A percentile compares a stretch with the other conserved stretches of the same genome.
Evolutionary conservation across 306 rosid genomes (phyloP).

Genomic region (Cucumis cinereus): DNA sequence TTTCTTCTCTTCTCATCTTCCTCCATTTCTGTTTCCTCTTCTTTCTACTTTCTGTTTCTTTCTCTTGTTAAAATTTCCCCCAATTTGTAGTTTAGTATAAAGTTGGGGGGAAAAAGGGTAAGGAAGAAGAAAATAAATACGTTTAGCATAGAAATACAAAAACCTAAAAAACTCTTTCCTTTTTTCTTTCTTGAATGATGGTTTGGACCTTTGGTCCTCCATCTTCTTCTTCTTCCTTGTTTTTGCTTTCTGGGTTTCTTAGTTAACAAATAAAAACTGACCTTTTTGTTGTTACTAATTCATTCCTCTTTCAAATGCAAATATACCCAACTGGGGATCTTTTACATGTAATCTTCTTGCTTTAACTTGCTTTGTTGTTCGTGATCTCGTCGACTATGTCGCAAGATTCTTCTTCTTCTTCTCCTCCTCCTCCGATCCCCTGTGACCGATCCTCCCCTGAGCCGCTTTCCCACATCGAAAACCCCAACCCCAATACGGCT

Average conservation of each 20-base stretch:
- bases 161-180: neutral
- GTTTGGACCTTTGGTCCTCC: constrained; percentile 55
- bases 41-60: neutral
- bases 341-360: constrained; percentile 37
- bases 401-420: constrained; percentile 44
- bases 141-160: constrained; percentile 5
- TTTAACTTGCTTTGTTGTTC: constrained; percentile 32
- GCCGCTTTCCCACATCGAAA: constrained; percentile 9
- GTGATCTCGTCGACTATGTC: constrained; percentile 58
- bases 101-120: neutral
- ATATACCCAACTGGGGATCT: constrained; percentile 31
- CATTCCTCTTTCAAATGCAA: constrained; percentile 37
- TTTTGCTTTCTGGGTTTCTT: constrained; percentile 10
- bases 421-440: constrained; percentile 46
- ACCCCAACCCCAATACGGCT: constrained; percentile 20
- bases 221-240: neutral
- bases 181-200: constrained; percentile 16
- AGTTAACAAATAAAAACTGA: constrained; percentile 15
- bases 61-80: constrained; percentile 4
- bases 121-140: constrained; percentile 8
- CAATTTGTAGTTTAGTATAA: neutral
- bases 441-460: constrained; percentile 49
- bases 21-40: neutral
- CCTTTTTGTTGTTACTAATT: neutral
- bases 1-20: neutral